Evolutionary conservation across 805 yeast genomes (phyloP).

Genomic region (Teunomyces kruisii): DNA sequence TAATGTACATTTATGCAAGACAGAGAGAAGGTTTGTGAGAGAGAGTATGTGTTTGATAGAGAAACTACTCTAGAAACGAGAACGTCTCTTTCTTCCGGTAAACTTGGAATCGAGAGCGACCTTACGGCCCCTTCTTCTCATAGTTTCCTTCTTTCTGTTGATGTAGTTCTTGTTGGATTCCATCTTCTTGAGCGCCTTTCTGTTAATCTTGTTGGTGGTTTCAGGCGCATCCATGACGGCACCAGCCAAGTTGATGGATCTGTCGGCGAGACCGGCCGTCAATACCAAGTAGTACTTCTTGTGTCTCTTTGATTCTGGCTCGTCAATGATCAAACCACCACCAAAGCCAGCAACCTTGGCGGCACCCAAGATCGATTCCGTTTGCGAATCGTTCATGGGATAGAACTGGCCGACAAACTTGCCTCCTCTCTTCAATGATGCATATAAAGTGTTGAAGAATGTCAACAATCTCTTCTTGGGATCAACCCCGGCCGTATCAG

Average conservation of each 20-base stretch:
- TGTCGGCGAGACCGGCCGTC: conserved; percentile 80
- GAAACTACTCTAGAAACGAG: conserved; percentile 29
- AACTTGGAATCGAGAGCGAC: conserved; percentile 91
- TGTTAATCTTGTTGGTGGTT: conserved; percentile 40
- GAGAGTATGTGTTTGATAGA: too few relatives aligned
- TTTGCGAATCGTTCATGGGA: conserved; percentile 87
- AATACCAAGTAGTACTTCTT: conserved; percentile 88
- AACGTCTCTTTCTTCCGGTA: conserved; percentile 72
- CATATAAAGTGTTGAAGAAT: conserved; percentile 86
- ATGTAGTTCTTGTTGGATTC: conserved; percentile 83
- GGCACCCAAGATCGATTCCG: conserved; percentile 70
- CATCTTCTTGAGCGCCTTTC: conserved; percentile 50
- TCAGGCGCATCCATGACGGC: conserved; percentile 74
- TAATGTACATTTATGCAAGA: conserved; percentile 3
- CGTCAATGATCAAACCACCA: conserved; percentile 93
- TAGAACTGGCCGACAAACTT: conserved; percentile 97
- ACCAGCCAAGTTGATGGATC: conserved; percentile 73
- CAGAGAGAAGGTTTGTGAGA: neutral
- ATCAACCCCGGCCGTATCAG: conserved; percentile 78
- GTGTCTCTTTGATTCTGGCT: conserved; percentile 88
- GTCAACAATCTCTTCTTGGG: conserved; percentile 78
- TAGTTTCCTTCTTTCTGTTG: conserved; percentile 86
- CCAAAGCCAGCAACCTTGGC: conserved; percentile 95
- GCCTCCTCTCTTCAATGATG: conserved; percentile 88
- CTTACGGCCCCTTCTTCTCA: conserved; percentile 84